Conservation (phyloP, 495 filamentous ascomycete species). For the Rhypophila decipiens region DNA sequence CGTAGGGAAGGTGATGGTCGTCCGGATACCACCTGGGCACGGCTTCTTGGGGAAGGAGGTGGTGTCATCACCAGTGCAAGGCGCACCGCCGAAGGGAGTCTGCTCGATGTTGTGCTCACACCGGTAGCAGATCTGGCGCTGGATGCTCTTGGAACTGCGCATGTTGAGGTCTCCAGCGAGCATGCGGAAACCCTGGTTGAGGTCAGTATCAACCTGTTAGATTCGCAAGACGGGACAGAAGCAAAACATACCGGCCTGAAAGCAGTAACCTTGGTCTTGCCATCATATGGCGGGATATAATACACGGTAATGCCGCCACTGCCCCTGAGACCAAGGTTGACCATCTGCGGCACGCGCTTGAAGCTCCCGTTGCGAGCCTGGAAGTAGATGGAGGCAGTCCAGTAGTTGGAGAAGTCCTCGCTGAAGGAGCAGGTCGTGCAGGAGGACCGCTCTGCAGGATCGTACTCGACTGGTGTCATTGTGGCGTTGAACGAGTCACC, state of each 20-base stretch:
- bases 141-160: constrained; percentile 23
- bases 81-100: constrained; percentile 45
- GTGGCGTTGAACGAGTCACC: constrained; percentile 37
- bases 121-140: constrained; percentile 41
- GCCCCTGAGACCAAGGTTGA: constrained; percentile 37
- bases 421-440: constrained; percentile 36
- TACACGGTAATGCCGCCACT: constrained; percentile 41
- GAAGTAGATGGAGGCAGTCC: constrained; percentile 41
- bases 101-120: constrained; percentile 41
- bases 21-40: constrained; percentile 43
- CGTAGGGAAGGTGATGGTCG: constrained; percentile 45
- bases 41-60: constrained; percentile 31
- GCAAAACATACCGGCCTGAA: constrained; percentile 34
- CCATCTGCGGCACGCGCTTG: constrained; percentile 42
- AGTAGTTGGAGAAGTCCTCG: constrained; percentile 42
- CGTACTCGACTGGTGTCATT: constrained; percentile 29
- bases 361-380: constrained; percentile 37
- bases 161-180: constrained; percentile 33
- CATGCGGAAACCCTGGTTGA: constrained; percentile 34
- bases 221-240: background rate
- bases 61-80: constrained; percentile 45
- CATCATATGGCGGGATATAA: constrained; percentile 44
- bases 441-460: constrained; percentile 28
- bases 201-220: background rate
- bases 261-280: constrained; percentile 37